Conservation (phyloP, 805 yeast species). For the Suhomyces pyralidae region DNA sequence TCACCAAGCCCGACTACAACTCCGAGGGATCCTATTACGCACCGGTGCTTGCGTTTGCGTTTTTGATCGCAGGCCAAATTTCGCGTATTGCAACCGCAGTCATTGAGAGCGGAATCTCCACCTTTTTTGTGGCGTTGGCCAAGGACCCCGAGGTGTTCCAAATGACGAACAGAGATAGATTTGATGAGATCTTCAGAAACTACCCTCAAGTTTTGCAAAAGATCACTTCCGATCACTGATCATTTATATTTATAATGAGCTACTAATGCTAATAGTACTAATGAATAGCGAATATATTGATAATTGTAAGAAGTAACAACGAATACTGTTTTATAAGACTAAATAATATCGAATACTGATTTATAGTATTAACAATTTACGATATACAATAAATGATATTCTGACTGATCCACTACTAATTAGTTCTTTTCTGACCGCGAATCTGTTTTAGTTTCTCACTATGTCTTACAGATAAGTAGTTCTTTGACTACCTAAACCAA, state of each 20-base stretch:
- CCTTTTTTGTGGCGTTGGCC: constrained; percentile 80
- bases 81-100: constrained; percentile 70
- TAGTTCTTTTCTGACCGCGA: no score
- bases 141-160: constrained; percentile 82
- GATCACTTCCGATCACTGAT: constrained; percentile 33
- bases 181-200: constrained; percentile 58
- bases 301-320: no score
- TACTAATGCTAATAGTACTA: no score
- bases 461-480: no score
- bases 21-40: constrained; percentile 59
- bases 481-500: no score
- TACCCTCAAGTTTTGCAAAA: constrained; percentile 70
- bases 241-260: constrained; percentile 18
- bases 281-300: no score
- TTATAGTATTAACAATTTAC: no score
- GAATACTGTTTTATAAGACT: no score
- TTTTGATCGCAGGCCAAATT: constrained; percentile 73
- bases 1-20: constrained; percentile 68
- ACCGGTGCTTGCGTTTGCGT: constrained; percentile 69
- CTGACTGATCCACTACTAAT: no score
- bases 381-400: no score
- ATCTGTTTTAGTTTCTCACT: no score
- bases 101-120: constrained; percentile 76
- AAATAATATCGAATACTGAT: no score
- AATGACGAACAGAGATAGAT: constrained; percentile 63